Evolutionary conservation across 1,284 basidiomycete genomes (phyloP), one percentile per base, ranked within the genome.

Genomic region (Porogramme epimiltina): DNA sequence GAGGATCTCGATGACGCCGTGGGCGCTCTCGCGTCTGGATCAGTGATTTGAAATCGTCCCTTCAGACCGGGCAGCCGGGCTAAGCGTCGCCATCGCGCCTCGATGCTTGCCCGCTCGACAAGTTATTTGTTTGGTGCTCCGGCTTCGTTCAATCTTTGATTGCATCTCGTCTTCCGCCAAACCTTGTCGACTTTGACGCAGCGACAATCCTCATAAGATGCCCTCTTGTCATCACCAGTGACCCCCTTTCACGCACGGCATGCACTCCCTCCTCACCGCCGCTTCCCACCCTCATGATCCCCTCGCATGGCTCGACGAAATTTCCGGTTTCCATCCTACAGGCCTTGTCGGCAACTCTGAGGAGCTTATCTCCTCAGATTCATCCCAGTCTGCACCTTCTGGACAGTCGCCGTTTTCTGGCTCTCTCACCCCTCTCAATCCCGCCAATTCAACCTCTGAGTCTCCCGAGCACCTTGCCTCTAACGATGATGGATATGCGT

Each of bases 221-320:
- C 28, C 28, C 28, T 31, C 28, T 31, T 31, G 28, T 8, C 28
- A 6, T 31, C 28, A 16, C 16, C 34, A 4, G 13, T 37, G 8
- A 9, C 34, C 9, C 5, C 16, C 34, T 37, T 5, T n/a, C 9
- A 4, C 34, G 8, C 34, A 6, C 34, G n/a, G 9, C 34, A 45
- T 45, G 44, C 34, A 45, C 24, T 22, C 43, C 5, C 16, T 38
- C 16, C 31, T 45, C 22, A 5, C 44, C 5, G 11, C 18, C 10
- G 23, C 44, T 24, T 37, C 44, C 33, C 33, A 6, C 43, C 23
- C 43, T 45, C 16, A 41, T 11, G 47, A 48, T 40, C 19, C 31
- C 8, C 47, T 48, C 23, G 16, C 23, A 2, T 48, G 40, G 47
- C 47, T 48, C 39, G 40, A 48, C 39, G 31, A 39, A 18, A 11